These are phyloP conservation scores for Fusarium sp. DNA, from an alignment of 2,329 filamentous ascomycete species.

Conservation along the genomic window DNA sequence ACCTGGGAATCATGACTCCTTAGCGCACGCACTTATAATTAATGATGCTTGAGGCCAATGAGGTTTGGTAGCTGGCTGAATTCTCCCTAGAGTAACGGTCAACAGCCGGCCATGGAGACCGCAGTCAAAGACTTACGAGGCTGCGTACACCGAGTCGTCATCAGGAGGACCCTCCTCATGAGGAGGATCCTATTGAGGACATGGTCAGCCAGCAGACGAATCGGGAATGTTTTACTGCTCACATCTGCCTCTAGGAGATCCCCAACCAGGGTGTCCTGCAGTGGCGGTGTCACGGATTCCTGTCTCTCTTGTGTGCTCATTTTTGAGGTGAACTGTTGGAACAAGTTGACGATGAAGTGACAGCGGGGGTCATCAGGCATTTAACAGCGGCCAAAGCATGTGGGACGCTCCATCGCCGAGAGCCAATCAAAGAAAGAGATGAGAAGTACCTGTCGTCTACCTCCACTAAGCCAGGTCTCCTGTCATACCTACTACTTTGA, in stretches of 20 bases:
- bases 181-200: neutral
- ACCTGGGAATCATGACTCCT: too few relatives aligned
- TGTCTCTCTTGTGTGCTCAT: neutral
- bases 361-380: neutral
- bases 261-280: neutral
- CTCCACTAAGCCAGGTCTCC: too few relatives aligned
- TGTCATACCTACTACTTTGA: too few relatives aligned
- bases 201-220: neutral
- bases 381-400: neutral
- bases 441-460: too few relatives aligned
- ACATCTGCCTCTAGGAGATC: neutral
- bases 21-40: neutral
- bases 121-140: neutral
- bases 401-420: too few relatives aligned
- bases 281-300: neutral
- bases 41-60: neutral
- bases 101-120: neutral
- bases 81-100: neutral
- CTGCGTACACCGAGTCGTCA: neutral
- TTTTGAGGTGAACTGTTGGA: neutral
- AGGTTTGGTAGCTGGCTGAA: neutral
- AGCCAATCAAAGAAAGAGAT: too few relatives aligned
- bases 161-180: neutral
- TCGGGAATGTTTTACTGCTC: neutral
- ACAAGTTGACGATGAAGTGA: neutral